Conservation (phyloP, 139 green algal species). For the Spirogloea muscicola region DNA sequence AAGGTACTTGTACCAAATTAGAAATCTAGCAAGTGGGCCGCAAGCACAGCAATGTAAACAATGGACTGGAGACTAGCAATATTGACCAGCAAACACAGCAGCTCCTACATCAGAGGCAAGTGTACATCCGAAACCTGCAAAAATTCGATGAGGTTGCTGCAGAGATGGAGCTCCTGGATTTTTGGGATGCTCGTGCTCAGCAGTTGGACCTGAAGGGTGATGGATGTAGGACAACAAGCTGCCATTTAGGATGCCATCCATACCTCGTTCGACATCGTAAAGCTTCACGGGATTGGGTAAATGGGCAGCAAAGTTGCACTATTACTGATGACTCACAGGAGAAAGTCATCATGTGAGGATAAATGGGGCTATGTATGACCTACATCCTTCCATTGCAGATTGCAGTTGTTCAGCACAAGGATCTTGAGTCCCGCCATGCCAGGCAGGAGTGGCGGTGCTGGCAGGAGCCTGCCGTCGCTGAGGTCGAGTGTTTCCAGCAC, state of each 20-base stretch:
- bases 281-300: background rate
- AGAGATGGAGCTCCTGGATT: slow-evolving; percentile 21
- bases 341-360: too few relatives aligned
- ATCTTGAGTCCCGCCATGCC: slow-evolving; percentile 13
- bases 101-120: too few relatives aligned
- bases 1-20: background rate
- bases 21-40: background rate
- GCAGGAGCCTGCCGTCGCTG: background rate
- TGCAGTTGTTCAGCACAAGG: slow-evolving; percentile 31
- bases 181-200: background rate
- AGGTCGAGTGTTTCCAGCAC: slow-evolving; percentile 2
- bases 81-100: too few relatives aligned
- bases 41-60: background rate
- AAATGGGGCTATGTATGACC: background rate
- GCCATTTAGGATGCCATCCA: background rate
- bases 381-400: slow-evolving; percentile 9
- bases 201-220: background rate
- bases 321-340: too few relatives aligned
- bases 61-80: too few relatives aligned
- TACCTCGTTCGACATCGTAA: background rate
- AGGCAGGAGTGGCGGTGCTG: background rate
- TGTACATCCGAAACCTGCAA: background rate
- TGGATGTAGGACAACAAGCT: background rate
- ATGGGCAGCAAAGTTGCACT: too few relatives aligned
- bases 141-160: slow-evolving; percentile 1